Conservation (phyloP, 352 stramenopile species). For the Globisporangium parvum region DNA sequence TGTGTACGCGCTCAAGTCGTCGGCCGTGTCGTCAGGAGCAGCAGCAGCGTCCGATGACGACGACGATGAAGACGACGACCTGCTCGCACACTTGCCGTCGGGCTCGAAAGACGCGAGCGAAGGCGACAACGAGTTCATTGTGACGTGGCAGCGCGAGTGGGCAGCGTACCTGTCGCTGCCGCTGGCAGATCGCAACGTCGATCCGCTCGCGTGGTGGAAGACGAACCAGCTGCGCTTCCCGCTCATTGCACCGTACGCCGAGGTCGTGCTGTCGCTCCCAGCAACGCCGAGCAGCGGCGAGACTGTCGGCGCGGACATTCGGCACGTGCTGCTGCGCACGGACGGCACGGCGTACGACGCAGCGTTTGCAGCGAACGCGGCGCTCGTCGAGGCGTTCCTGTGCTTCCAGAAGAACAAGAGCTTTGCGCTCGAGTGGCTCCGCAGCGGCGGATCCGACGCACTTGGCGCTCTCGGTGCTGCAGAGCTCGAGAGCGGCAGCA, state of each 20-base stretch:
- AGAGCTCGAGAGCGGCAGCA: conserved; percentile 26
- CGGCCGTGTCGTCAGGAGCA: background rate
- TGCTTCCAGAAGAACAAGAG: conserved; percentile 83
- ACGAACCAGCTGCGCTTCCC: conserved; percentile 72
- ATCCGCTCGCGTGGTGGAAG: conserved; percentile 77
- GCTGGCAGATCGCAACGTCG: conserved; percentile 62
- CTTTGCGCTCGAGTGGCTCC: conserved; percentile 72
- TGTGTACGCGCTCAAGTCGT: conserved; percentile 5
- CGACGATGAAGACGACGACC: conserved; percentile 69
- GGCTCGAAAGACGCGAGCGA: conserved; percentile 39
- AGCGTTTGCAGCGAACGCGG: conserved; percentile 37
- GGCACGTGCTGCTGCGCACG: conserved; percentile 51
- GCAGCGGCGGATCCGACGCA: conserved; percentile 24
- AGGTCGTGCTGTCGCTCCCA: conserved; percentile 67
- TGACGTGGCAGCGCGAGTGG: conserved; percentile 73
- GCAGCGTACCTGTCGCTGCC: conserved; percentile 68
- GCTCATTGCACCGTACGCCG: conserved; percentile 65
- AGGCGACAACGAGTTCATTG: conserved; percentile 41
- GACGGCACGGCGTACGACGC: conserved; percentile 35
- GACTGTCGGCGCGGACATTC: conserved; percentile 36
- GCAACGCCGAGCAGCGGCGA: conserved; percentile 58
- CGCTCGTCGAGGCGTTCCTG: conserved; percentile 64
- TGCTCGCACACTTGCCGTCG: conserved; percentile 61
- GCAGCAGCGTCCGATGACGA: conserved; percentile 15
- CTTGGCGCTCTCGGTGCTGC: conserved; percentile 15